These are phyloP conservation scores for Onygenales sp. DNA, from an alignment of 2,329 filamentous ascomycete species.

Conservation along the genomic window DNA sequence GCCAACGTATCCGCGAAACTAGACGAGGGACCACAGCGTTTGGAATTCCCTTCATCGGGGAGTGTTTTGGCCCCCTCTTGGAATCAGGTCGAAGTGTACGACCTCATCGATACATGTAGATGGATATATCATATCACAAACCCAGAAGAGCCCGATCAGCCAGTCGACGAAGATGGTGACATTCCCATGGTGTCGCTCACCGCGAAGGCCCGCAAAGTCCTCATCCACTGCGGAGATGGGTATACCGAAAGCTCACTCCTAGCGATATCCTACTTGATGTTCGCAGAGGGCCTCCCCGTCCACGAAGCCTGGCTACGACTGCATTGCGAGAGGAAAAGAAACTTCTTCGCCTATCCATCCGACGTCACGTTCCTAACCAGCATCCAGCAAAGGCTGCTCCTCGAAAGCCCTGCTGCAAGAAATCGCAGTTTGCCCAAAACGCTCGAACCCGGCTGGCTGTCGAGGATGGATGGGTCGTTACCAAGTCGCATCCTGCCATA, in stretches of 20 bases:
- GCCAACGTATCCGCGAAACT: conserved; percentile 51
- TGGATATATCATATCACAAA: conserved; percentile 85
- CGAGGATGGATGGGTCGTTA: conserved; percentile 76
- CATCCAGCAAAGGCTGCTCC: conserved; percentile 68
- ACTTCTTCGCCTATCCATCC: conserved; percentile 92
- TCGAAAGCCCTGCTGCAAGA: conserved; percentile 25
- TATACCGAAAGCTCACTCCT: conserved; percentile 92
- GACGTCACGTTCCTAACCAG: conserved; percentile 75
- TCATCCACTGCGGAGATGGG: conserved; percentile 90
- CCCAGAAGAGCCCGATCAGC: conserved; percentile 32
- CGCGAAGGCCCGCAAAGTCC: conserved; percentile 54
- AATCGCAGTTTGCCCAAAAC: conserved; percentile 11
- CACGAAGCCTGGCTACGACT: conserved; percentile 81
- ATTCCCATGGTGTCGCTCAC: conserved; percentile 39
- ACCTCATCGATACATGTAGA: conserved; percentile 73
- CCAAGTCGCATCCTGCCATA: conserved; percentile 84
- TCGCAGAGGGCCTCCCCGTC: conserved; percentile 69
- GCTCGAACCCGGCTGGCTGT: conserved; percentile 65
- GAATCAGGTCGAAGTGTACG: conserved; percentile 73
- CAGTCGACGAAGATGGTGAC: conserved; percentile 46
- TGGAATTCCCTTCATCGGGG: conserved; percentile 92
- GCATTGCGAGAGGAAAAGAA: conserved; percentile 70
- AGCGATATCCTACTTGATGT: conserved; percentile 86
- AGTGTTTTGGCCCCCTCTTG: conserved; percentile 78
- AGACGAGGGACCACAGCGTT: conserved; percentile 42